Conservation (phyloP, 768 basidiomycete genomes). For the Xerocomus potaroensis region DNA sequence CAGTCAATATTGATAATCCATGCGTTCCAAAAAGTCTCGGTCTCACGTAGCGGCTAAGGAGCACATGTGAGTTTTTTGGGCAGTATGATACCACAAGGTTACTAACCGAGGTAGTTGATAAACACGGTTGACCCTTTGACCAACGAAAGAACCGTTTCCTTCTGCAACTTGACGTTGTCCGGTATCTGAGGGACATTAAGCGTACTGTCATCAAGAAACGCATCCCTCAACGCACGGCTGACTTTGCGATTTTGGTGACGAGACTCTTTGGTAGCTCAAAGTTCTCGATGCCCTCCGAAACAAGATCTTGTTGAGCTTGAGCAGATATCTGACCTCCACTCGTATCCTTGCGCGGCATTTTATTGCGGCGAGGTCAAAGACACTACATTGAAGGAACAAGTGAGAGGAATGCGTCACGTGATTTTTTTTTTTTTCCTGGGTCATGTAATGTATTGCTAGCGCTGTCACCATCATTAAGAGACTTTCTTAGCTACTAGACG, state of each 20-base stretch:
- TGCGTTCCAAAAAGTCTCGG: not conserved
- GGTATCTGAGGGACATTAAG: constrained; percentile 56
- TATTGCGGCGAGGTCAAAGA: not conserved
- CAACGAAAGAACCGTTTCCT: constrained; percentile 81
- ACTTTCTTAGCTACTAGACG: not conserved
- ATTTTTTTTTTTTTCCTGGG: not conserved
- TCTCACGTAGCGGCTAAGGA: constrained; percentile 44
- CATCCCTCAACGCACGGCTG: constrained; percentile 52
- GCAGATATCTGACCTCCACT: constrained; percentile 55
- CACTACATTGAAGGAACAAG: too few relatives aligned
- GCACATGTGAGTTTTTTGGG: constrained; percentile 1
- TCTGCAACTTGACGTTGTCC: constrained; percentile 81
- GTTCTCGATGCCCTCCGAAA: constrained; percentile 83
- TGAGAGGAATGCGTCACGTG: constrained; percentile 10
- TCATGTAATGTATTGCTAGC: too few relatives aligned
- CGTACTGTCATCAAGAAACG: not conserved
- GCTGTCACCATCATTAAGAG: too few relatives aligned
- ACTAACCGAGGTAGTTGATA: constrained; percentile 86
- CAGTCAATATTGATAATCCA: constrained; percentile 9
- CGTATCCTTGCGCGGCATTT: constrained; percentile 71
- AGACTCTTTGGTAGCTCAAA: constrained; percentile 83
- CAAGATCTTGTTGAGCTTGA: constrained; percentile 73
- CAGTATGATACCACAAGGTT: not conserved
- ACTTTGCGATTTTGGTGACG: constrained; percentile 82
- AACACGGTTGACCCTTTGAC: constrained; percentile 91